These are phyloP conservation scores for Phytopythium montanum DNA, from an alignment of 352 stramenopile genomes.

Conservation along the genomic window DNA sequence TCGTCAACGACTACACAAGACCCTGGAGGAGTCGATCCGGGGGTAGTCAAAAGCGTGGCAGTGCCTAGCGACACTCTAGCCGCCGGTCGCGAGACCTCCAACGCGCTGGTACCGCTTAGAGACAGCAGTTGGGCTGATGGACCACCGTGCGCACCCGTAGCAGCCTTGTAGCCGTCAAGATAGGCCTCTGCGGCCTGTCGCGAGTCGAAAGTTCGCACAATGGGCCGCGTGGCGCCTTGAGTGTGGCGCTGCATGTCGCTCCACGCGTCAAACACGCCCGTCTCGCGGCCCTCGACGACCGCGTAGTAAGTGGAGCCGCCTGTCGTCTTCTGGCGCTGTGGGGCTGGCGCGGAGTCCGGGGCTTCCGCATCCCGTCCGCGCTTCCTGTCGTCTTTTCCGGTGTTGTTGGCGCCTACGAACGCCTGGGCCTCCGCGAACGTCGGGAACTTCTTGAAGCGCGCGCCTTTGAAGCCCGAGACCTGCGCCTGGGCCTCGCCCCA, in stretches of 20 bases:
- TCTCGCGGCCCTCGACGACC: conserved; percentile 10
- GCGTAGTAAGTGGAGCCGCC: conserved; percentile 12
- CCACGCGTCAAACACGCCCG: conserved; percentile 17
- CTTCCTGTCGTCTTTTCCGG: neutral
- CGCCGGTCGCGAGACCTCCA: neutral
- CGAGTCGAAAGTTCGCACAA: conserved; percentile 29
- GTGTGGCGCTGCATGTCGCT: conserved; percentile 13
- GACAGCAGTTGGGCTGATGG: neutral
- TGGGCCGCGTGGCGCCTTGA: conserved; percentile 14
- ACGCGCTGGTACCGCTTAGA: neutral
- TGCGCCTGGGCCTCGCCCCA: conserved; percentile 48
- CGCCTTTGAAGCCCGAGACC: conserved; percentile 50
- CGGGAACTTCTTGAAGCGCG: conserved; percentile 67
- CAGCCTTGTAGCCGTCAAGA: conserved; percentile 12
- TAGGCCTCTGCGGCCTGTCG: conserved; percentile 23
- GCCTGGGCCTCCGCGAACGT: conserved; percentile 37
- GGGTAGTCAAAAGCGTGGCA: neutral
- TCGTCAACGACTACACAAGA: conserved; percentile 4
- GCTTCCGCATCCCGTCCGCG: conserved; percentile 4
- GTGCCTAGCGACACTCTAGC: neutral
- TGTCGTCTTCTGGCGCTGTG: conserved; percentile 7
- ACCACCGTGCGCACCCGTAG: neutral
- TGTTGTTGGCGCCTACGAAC: conserved; percentile 26
- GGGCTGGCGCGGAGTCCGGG: neutral
- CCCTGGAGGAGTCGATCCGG: neutral